phyloP scores from a whole-genome alignment of 495 filamentous ascomycete species.

The Aspergillus affinis region DNA sequence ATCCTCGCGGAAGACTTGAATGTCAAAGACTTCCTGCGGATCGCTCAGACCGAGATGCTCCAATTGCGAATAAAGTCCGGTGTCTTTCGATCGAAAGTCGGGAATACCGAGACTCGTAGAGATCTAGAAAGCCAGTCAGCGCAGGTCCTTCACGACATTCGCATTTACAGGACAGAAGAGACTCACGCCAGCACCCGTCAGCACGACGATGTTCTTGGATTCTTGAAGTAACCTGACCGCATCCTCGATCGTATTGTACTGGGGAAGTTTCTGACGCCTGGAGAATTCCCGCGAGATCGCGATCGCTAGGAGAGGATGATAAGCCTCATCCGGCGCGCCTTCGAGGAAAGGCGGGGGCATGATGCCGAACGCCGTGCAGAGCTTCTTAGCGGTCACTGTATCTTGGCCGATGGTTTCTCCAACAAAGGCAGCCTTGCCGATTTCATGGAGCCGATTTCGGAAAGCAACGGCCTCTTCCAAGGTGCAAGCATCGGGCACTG shows the following conservation, averaged over 20 bases:
- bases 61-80: conserved; percentile 70
- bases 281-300: conserved; percentile 80
- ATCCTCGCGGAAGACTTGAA: conserved; percentile 79
- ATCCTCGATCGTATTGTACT: conserved; percentile 87
- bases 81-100: conserved; percentile 67
- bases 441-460: conserved; percentile 66
- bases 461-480: conserved; percentile 68
- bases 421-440: conserved; percentile 77
- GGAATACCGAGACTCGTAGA: conserved; percentile 69
- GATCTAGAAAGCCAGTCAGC: conserved; percentile 50
- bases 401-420: conserved; percentile 67
- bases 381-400: conserved; percentile 71
- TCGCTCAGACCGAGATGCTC: conserved; percentile 73
- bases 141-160: neutral
- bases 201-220: conserved; percentile 81
- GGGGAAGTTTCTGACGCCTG: conserved; percentile 73
- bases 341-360: conserved; percentile 74
- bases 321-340: conserved; percentile 69
- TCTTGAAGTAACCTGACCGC: conserved; percentile 73
- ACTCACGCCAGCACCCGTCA: conserved; percentile 85
- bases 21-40: conserved; percentile 94
- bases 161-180: too few species aligned
- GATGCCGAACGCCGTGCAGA: conserved; percentile 91
- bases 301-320: conserved; percentile 69
- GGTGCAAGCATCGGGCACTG: conserved; percentile 64